These are phyloP conservation scores for Chrysopogon serrulatus DNA, from an alignment of 176 grass and related monocot species.

Conservation along the genomic window DNA sequence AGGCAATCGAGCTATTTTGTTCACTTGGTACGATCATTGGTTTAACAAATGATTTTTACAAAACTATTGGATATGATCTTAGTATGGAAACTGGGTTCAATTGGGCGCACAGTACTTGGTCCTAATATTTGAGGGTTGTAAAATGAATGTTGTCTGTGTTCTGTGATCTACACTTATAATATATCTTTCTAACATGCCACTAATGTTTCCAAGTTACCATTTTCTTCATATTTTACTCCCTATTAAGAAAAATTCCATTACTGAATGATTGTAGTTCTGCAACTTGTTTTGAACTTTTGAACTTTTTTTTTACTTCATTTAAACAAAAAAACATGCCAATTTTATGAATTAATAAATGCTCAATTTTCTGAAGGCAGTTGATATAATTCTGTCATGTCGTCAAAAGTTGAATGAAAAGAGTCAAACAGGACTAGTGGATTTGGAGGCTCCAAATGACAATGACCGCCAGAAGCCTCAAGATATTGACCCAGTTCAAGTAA, in stretches of 20 bases:
- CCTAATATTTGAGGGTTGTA: not conserved
- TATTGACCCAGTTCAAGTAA: slow-evolving; percentile 82
- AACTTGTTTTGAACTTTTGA: not conserved
- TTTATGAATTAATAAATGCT: slow-evolving; percentile 12
- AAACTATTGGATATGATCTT: not conserved
- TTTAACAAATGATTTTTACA: not conserved
- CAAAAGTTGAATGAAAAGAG: slow-evolving; percentile 67
- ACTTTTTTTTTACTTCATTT: not conserved
- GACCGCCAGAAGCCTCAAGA: slow-evolving; percentile 41
- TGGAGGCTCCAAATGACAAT: slow-evolving; percentile 34
- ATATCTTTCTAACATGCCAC: not conserved
- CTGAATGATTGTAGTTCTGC: not conserved
- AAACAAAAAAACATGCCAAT: not conserved
- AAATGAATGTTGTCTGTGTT: not conserved
- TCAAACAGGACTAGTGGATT: slow-evolving; percentile 25
- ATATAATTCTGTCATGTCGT: slow-evolving; percentile 66
- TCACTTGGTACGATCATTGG: not conserved
- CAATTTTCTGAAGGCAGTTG: slow-evolving; percentile 61
- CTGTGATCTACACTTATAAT: not conserved
- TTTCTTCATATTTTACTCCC: not conserved
- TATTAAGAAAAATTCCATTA: not conserved
- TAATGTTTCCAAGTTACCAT: not conserved
- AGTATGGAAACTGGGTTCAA: not conserved
- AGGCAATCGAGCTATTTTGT: too few relatives aligned
- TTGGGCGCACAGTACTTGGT: not conserved